Evolutionary conservation across 352 stramenopile species (phyloP).

Genomic region (Globisporangium cederbergense): DNA sequence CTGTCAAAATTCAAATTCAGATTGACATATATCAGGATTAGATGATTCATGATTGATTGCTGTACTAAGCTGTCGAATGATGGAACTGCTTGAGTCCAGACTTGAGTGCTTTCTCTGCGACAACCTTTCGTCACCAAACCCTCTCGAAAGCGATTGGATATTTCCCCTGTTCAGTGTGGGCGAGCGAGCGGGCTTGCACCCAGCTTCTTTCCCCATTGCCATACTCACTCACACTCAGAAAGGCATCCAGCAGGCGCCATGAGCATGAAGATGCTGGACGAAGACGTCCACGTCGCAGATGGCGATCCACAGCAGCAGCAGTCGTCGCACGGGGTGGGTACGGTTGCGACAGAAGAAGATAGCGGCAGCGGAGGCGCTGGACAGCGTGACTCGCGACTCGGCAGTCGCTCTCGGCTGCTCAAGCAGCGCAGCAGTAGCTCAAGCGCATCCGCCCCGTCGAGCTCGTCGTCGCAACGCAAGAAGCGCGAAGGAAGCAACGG

Average conservation of each 20-base stretch:
- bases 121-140: background rate
- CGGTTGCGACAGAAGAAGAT: background rate
- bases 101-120: background rate
- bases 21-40: background rate
- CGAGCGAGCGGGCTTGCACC: background rate
- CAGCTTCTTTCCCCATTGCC: background rate
- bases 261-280: conserved; percentile 34
- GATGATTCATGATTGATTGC: background rate
- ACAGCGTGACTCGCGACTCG: conserved; percentile 2
- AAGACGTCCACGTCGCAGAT: conserved; percentile 17
- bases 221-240: background rate
- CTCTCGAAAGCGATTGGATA: conserved; percentile 11
- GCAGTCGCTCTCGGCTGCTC: conserved; percentile 22
- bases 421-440: conserved; percentile 22
- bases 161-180: conserved; percentile 5
- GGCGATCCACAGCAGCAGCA: background rate
- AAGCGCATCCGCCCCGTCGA: conserved; percentile 8
- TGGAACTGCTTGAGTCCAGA: background rate
- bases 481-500: conserved; percentile 12
- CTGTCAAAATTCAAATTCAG: too few relatives aligned
- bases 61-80: background rate
- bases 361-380: background rate
- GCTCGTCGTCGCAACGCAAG: conserved; percentile 5
- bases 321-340: too few relatives aligned
- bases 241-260: conserved; percentile 10